Evolutionary conservation across 805 yeast genomes (phyloP).

Genomic region (Candida verbasci): DNA sequence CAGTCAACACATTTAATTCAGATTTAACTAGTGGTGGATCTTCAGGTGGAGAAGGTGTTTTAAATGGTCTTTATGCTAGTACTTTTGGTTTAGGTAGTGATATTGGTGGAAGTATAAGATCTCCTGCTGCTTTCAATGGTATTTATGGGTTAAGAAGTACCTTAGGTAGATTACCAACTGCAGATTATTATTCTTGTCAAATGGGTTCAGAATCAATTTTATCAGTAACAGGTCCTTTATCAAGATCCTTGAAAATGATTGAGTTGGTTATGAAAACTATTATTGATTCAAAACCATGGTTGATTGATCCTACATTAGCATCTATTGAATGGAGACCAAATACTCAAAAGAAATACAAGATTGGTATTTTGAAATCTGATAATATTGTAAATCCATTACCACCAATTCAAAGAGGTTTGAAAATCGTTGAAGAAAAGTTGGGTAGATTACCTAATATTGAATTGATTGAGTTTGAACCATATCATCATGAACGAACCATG

Average conservation of each 20-base stretch:
- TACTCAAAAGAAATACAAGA: slow-evolving; percentile 5
- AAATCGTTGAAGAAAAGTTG: slow-evolving; percentile 4
- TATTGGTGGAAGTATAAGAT: slow-evolving; percentile 22
- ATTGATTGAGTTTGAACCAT: slow-evolving; percentile 12
- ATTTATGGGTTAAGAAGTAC: slow-evolving; percentile 20
- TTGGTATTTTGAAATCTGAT: slow-evolving; percentile 11
- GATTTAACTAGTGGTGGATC: slow-evolving; percentile 19
- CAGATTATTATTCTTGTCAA: slow-evolving; percentile 20
- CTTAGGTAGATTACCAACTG: slow-evolving; percentile 15
- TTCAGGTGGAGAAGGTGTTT: slow-evolving; percentile 23
- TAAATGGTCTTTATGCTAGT: slow-evolving; percentile 17
- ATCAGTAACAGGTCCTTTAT: slow-evolving; percentile 35
- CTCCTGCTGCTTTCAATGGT: slow-evolving; percentile 19
- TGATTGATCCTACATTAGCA: slow-evolving; percentile 34
- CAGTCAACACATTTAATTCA: slow-evolving; percentile 17
- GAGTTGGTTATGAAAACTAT: slow-evolving; percentile 45
- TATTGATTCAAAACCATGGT: slow-evolving; percentile 51
- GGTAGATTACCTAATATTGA: slow-evolving; percentile 6
- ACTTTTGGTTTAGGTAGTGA: slow-evolving; percentile 22
- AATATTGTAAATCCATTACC: slow-evolving; percentile 17
- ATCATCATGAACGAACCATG: slow-evolving; percentile 9
- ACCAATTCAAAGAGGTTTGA: slow-evolving; percentile 14
- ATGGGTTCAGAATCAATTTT: slow-evolving; percentile 15
- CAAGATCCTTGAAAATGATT: slow-evolving; percentile 30
- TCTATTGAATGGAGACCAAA: slow-evolving; percentile 49